Base-by-base conservation (phyloP, 1,284 basidiomycete species). In the Volvariella volvacea region DNA sequence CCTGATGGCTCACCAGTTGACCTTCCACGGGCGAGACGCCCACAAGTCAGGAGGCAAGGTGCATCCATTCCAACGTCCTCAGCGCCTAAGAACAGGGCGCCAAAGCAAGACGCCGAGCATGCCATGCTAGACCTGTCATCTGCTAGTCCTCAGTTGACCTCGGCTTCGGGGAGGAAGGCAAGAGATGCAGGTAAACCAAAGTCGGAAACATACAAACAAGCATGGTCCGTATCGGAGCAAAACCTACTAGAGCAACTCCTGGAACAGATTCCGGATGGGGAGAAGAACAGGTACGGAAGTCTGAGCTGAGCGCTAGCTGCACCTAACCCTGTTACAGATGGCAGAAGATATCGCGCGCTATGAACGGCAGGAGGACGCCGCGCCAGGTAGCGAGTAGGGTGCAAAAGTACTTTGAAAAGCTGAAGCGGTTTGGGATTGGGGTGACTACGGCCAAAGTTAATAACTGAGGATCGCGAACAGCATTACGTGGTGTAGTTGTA, bases 341-440 rank as follows among this genome's bases (percentile, higher is more conserved):
- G 83, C 70, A 78, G 43, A 84, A 86, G 60, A 89, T 89, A 41
- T 88, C 86, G 10, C 66, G 72, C 41, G 86, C 83, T 16, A 89
- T 89, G 87, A 68, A 78, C 45, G 86, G 86, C 1, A 67, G 68
- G 40, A 67, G 86, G 43, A 88, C 86, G 2, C 78, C 87, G 6
- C 66, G 86, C 48, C 87, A 89, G 62, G 87, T 89, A n/a, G 84
- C 86, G 20, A 88, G 83, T 63, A 74, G 87, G 16, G 87, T 89
- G 42, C 87, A 89, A 55, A 89, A 89, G 62, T 89, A 88, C 61
- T 83, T 86, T 58, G 83, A 85, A 57, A 89, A 88, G 66, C 59
- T 89, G 59, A 87, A 82, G 61, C 73, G 75, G 52, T 87, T 79
- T 59, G 86, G 86, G n/a, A 51, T 70, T 42, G 58, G 50, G 19